phyloP scores from a whole-genome alignment of 2,329 filamentous ascomycete genomes.

The Gliomastix tumulicola region DNA sequence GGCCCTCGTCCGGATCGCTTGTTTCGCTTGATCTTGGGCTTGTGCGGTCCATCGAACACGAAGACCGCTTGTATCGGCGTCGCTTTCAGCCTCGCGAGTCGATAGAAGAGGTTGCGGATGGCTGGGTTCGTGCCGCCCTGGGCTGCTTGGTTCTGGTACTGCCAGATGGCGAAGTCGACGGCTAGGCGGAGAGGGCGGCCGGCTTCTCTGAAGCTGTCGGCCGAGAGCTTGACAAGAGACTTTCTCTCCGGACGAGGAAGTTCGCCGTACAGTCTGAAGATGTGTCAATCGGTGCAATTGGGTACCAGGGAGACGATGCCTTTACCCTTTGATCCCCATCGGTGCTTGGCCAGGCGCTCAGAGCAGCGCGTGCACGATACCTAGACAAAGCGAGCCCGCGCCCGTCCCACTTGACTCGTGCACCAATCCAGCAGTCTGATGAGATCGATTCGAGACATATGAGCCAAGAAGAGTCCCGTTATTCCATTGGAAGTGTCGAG shows the following conservation, averaged over 20 bases:
- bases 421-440: no score
- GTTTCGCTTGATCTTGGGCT: constrained; percentile 82
- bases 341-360: not conserved
- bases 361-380: no score
- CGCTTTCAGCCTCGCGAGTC: constrained; percentile 68
- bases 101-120: constrained; percentile 86
- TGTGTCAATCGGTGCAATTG: not conserved
- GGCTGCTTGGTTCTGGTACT: constrained; percentile 84
- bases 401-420: no score
- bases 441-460: no score
- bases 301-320: not conserved
- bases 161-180: constrained; percentile 95
- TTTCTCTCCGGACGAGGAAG: constrained; percentile 75
- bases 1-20: constrained; percentile 63
- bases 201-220: constrained; percentile 65
- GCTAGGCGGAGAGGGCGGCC: constrained; percentile 75
- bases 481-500: no score
- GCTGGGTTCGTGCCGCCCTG: constrained; percentile 83
- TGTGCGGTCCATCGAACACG: constrained; percentile 82
- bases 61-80: constrained; percentile 82
- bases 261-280: constrained; percentile 88
- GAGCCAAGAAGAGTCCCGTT: no score
- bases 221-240: constrained; percentile 74
- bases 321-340: constrained; percentile 65
- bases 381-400: no score